phyloP scores from a whole-genome alignment of 1,284 basidiomycete species.

The Boletus sp. region DNA sequence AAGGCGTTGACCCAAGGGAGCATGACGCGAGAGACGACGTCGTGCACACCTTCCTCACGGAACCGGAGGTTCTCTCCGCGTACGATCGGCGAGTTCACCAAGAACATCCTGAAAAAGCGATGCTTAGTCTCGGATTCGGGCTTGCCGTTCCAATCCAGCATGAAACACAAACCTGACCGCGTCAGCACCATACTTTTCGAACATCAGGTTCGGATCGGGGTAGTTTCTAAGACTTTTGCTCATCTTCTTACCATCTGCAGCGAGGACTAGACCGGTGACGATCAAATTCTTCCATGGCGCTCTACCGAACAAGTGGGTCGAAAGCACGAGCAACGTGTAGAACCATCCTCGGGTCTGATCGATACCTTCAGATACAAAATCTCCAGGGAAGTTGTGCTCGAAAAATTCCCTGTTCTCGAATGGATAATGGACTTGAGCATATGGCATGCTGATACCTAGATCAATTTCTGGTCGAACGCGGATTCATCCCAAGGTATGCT shows the following conservation, averaged over 20 bases:
- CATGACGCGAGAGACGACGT: conserved; percentile 92
- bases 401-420: conserved; percentile 94
- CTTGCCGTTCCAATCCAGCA: background rate
- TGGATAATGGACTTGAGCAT: conserved; percentile 96
- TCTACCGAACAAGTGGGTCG: conserved; percentile 88
- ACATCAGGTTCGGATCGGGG: conserved; percentile 92
- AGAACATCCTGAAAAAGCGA: conserved; percentile 70
- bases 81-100: conserved; percentile 98
- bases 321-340: conserved; percentile 95
- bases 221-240: conserved; percentile 98
- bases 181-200: conserved; percentile 93
- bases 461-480: conserved; percentile 2
- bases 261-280: conserved; percentile 92
- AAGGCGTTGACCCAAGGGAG: conserved; percentile 99
- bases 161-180: conserved; percentile 68
- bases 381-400: conserved; percentile 87
- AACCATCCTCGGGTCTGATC: conserved; percentile 98
- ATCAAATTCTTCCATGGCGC: conserved; percentile 99
- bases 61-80: conserved; percentile 97
- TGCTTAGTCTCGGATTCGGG: background rate
- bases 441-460: conserved; percentile 82
- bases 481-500: conserved; percentile 16
- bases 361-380: conserved; percentile 97
- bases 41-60: conserved; percentile 96
- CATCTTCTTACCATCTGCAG: conserved; percentile 99